Evolutionary conservation across 441 rosid genomes (phyloP), one percentile per base, ranked within the genome.

Genomic region (Erysimum cheiri): DNA sequence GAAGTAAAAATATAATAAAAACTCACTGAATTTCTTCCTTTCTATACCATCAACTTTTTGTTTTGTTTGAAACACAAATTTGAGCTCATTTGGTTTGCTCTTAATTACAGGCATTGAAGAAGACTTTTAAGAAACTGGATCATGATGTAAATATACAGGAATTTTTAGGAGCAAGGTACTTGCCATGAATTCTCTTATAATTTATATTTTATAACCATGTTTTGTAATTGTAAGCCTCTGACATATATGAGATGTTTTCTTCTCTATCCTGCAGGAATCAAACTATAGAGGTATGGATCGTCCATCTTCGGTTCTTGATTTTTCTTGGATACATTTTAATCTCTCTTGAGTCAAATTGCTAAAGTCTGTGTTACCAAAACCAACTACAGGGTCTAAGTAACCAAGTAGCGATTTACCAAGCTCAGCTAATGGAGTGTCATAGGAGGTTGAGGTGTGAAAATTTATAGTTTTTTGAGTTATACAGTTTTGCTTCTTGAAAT

Each of bases 71-170:
- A 29, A 36, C 53, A 17, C 40, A 62, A 47, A 13, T 29, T 31
- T 54, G 64, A 59, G 64, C 64, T 60, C 43, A 35, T 46, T 36
- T 66, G 64, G 62, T 74, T 50, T 62, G 49, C 71, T 75, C 48
- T 26, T 26, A 48, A 50, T 40, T 75, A 31, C 60, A 85, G 88
- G 82, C 80, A 66, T 72, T 85, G 68, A 84, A 84, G 82, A 85
- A 82, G 74, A 84, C 85, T 32, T 85, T 85, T 63, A 83, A 83
- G 80, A 85, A 85, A 61, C 74, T 83, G 68, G 88, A 84, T 78
- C 91, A 86, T 77, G 88, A 84, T 75, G 85, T 86, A 72, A 86
- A 84, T 75, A 82, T 85, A 78, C 74, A 86, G 13, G 87, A 84
- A 48, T 83, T 86, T 60, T 67, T 86, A 49, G 84, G 87, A 64